Evolutionary conservation across 1,284 basidiomycete genomes (phyloP).

Genomic region (Baeospora myosura): DNA sequence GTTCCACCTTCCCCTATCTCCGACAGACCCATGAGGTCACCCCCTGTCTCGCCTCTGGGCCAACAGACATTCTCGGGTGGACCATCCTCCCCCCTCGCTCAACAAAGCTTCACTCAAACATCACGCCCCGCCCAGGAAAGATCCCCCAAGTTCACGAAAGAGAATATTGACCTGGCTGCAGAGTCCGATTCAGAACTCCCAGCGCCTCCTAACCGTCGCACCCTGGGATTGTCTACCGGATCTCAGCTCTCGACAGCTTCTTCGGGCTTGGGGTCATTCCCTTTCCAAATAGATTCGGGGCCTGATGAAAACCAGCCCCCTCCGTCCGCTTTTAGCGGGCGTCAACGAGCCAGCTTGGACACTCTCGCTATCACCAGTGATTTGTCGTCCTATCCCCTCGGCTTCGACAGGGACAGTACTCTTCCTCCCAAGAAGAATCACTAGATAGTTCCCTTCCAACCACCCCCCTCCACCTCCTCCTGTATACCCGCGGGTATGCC

Average conservation of each 20-base stretch:
- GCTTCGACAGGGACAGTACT: slow-evolving; percentile 51
- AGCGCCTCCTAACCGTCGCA: slow-evolving; percentile 45
- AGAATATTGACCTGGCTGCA: background rate
- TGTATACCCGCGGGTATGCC: too few species aligned
- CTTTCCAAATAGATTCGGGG: slow-evolving; percentile 73
- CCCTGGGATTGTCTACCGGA: slow-evolving; percentile 60
- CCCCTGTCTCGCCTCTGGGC: slow-evolving; percentile 61
- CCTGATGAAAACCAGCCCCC: slow-evolving; percentile 21
- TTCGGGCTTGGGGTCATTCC: slow-evolving; percentile 68
- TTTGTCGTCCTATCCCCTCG: slow-evolving; percentile 70
- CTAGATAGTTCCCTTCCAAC: background rate
- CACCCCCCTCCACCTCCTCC: background rate
- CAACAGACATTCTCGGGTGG: slow-evolving; percentile 40
- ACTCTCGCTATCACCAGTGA: slow-evolving; percentile 75
- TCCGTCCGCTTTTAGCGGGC: slow-evolving; percentile 32
- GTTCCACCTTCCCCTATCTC: slow-evolving; percentile 80
- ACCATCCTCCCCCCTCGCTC: slow-evolving; percentile 24
- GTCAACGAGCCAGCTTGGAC: slow-evolving; percentile 72
- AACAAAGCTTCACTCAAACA: slow-evolving; percentile 29
- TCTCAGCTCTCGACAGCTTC: slow-evolving; percentile 68
- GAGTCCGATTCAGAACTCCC: slow-evolving; percentile 26
- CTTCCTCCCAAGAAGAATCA: slow-evolving; percentile 17
- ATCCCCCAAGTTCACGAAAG: slow-evolving; percentile 1
- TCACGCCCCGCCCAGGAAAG: slow-evolving; percentile 28
- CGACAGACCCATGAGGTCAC: slow-evolving; percentile 63